phyloP scores from a whole-genome alignment of 306 rosid species.

The Quercus mongolica region DNA sequence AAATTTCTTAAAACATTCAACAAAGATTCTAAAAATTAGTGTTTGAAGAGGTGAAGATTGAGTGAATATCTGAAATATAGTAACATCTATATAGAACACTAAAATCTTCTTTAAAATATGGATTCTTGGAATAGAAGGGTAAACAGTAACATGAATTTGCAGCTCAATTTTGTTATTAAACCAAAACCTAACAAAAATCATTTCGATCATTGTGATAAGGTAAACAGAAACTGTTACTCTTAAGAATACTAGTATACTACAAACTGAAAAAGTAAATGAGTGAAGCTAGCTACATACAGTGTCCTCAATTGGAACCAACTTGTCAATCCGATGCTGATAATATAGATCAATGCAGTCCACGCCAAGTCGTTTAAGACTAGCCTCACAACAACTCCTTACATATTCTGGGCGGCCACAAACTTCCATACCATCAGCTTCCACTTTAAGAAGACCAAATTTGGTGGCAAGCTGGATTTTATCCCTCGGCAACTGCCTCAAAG shows the following conservation, averaged over 20 bases:
- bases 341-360: constrained; percentile 54
- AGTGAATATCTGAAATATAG: no score
- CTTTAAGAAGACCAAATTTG: constrained; percentile 44
- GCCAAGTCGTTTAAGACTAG: constrained; percentile 52
- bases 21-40: no score
- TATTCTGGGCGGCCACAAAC: constrained; percentile 58
- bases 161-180: no score
- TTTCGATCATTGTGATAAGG: no score
- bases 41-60: no score
- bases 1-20: no score
- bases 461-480: constrained; percentile 69
- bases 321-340: constrained; percentile 59
- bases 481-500: constrained; percentile 60
- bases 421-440: constrained; percentile 13
- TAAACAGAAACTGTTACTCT: background rate
- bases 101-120: no score
- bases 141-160: no score
- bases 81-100: no score
- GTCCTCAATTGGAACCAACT: constrained; percentile 66
- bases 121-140: no score
- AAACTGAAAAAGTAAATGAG: no score
- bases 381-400: constrained; percentile 62
- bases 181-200: no score
- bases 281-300: constrained; percentile 42
- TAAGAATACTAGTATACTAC: background rate